Evolutionary conservation across 257 asterid species (phyloP).

Genomic region (Mentha longifolia): DNA sequence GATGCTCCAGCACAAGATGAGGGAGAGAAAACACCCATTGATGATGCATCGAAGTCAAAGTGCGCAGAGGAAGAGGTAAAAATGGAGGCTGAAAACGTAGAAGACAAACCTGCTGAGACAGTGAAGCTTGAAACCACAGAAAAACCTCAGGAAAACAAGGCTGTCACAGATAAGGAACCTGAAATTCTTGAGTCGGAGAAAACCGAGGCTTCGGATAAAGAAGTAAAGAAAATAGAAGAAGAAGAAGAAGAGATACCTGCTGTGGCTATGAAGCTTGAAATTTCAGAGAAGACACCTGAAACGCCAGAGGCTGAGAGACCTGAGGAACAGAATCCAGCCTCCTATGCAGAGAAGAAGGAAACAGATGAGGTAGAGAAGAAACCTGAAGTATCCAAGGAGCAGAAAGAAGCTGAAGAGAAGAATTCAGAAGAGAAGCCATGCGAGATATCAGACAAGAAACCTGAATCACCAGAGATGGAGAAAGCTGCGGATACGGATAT

Average conservation of each 20-base stretch:
- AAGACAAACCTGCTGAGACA: slow-evolving; percentile 24
- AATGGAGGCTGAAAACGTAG: slow-evolving; percentile 26
- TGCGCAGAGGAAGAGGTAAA: slow-evolving; percentile 27
- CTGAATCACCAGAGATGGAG: slow-evolving; percentile 23
- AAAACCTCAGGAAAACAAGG: slow-evolving; percentile 33
- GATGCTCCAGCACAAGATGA: slow-evolving; percentile 29
- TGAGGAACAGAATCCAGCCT: neutral
- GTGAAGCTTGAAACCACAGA: slow-evolving; percentile 3
- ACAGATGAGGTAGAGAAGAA: slow-evolving; percentile 31
- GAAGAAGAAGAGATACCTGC: slow-evolving; percentile 30
- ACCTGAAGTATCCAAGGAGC: slow-evolving; percentile 21
- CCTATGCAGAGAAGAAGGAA: slow-evolving; percentile 20
- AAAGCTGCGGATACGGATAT: slow-evolving; percentile 28
- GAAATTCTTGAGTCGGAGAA: slow-evolving; percentile 22
- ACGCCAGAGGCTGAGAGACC: slow-evolving; percentile 1
- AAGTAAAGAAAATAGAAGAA: slow-evolving; percentile 3
- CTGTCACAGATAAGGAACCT: slow-evolving; percentile 26
- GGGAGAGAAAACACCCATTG: slow-evolving; percentile 25
- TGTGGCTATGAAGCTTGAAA: slow-evolving; percentile 6
- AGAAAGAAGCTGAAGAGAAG: slow-evolving; percentile 30
- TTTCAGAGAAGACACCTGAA: slow-evolving; percentile 1
- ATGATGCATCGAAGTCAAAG: slow-evolving; percentile 16
- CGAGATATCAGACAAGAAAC: slow-evolving; percentile 29
- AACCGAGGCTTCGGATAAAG: slow-evolving; percentile 15
- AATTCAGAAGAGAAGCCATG: slow-evolving; percentile 30